These are phyloP conservation scores for Beta lomatogona DNA, from an alignment of 179 eudicot species.

Conservation along the genomic window DNA sequence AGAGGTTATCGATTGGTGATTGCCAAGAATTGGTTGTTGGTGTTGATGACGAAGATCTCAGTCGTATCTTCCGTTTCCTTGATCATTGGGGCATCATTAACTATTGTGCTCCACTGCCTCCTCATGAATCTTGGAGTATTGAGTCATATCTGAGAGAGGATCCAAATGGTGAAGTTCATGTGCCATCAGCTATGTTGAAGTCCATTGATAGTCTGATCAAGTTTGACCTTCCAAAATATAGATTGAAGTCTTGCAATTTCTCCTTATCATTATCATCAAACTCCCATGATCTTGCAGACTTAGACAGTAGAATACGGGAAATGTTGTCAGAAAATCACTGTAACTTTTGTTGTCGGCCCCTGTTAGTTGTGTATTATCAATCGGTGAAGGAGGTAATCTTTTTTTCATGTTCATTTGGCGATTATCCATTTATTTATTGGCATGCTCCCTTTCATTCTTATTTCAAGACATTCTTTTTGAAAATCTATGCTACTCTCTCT, in stretches of 20 bases:
- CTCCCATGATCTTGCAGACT: slow-evolving; percentile 50
- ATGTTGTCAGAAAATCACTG: slow-evolving; percentile 69
- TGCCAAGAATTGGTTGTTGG: slow-evolving; percentile 58
- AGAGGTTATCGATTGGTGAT: slow-evolving; percentile 61
- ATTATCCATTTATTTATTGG: not conserved
- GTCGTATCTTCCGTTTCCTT: slow-evolving; percentile 79
- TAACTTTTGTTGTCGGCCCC: slow-evolving; percentile 63
- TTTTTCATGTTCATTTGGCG: not conserved
- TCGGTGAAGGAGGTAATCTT: slow-evolving; percentile 77
- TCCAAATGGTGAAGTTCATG: slow-evolving; percentile 72
- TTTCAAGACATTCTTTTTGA: not conserved
- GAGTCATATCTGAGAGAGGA: slow-evolving; percentile 67
- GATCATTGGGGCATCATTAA: slow-evolving; percentile 92
- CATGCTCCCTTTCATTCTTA: not conserved
- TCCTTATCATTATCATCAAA: slow-evolving; percentile 50
- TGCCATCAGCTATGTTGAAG: slow-evolving; percentile 78
- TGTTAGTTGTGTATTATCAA: slow-evolving; percentile 61
- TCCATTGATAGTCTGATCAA: slow-evolving; percentile 85
- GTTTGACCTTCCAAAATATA: slow-evolving; percentile 85
- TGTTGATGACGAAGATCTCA: slow-evolving; percentile 60
- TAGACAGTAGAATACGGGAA: slow-evolving; percentile 74
- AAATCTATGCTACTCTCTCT: not conserved
- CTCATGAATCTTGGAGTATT: slow-evolving; percentile 44
- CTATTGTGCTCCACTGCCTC: slow-evolving; percentile 59
- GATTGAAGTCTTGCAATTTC: slow-evolving; percentile 58